Evolutionary conservation across 441 rosid species (phyloP).

Genomic region (Jatropha podagrica): DNA sequence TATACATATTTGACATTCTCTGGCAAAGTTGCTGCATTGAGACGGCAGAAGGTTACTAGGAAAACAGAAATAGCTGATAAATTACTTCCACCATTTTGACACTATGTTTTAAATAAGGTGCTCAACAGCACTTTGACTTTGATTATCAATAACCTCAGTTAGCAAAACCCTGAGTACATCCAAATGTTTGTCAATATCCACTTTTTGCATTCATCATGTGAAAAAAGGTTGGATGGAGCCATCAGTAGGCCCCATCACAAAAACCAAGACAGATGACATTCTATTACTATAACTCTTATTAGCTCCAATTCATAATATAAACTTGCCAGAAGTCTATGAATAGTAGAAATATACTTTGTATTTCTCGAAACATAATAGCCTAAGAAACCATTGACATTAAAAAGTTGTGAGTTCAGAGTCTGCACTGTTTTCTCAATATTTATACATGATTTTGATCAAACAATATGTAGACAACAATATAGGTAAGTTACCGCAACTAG

Average conservation of each 20-base stretch:
- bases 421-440: neutral
- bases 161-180: neutral
- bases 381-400: neutral
- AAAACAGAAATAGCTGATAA: neutral
- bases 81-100: neutral
- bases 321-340: neutral
- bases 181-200: neutral
- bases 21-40: neutral
- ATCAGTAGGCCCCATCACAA: neutral
- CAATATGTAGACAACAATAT: neutral
- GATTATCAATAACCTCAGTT: neutral
- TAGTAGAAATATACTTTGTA: neutral
- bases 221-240: neutral
- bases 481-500: constrained; percentile 10
- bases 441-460: constrained; percentile 1
- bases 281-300: neutral
- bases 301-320: neutral
- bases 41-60: neutral
- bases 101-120: neutral
- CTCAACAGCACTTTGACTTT: neutral
- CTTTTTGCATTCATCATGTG: neutral
- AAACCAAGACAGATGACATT: neutral
- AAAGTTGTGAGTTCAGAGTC: neutral
- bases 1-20: neutral
- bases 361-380: neutral